phyloP scores from a whole-genome alignment of 768 basidiomycete species.

The Tremella yokohamensis region DNA sequence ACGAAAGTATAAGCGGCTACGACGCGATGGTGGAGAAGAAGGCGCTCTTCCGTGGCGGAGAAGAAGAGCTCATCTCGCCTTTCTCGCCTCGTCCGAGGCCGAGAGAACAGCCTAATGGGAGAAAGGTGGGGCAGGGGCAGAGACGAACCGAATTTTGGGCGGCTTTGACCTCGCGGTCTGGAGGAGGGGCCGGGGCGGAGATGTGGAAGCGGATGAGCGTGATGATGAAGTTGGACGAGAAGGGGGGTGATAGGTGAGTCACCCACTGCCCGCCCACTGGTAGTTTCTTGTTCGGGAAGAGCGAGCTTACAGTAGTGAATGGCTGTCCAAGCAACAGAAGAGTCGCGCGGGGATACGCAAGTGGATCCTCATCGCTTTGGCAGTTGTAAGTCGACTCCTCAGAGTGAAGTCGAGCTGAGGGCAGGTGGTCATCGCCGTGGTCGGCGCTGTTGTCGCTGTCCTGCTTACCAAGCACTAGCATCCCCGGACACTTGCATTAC shows the following conservation, averaged over 20 bases:
- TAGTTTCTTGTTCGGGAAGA: not conserved
- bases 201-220: slow-evolving; percentile 46
- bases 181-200: slow-evolving; percentile 21
- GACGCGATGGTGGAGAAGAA: slow-evolving; percentile 40
- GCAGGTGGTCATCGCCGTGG: not conserved
- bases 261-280: not conserved
- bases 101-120: slow-evolving; percentile 5
- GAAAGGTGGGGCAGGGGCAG: not conserved
- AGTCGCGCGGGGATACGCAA: slow-evolving; percentile 10
- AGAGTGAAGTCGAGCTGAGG: no score
- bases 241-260: slow-evolving; percentile 29
- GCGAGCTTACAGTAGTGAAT: slow-evolving; percentile 20
- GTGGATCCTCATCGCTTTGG: slow-evolving; percentile 20
- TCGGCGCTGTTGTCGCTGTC: not conserved
- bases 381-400: slow-evolving; percentile 18
- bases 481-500: no score
- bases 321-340: slow-evolving; percentile 20
- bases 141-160: slow-evolving; percentile 5
- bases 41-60: slow-evolving; percentile 41
- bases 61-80: slow-evolving; percentile 33
- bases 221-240: slow-evolving; percentile 31
- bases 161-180: no score
- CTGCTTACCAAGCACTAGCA: not conserved
- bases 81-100: slow-evolving; percentile 27
- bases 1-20: slow-evolving; percentile 29